A percentile compares a stretch with the other conserved stretches of the same genome.
Evolutionary conservation across 805 yeast species (phyloP).

Genomic region (Saccharomyces mikatae): DNA sequence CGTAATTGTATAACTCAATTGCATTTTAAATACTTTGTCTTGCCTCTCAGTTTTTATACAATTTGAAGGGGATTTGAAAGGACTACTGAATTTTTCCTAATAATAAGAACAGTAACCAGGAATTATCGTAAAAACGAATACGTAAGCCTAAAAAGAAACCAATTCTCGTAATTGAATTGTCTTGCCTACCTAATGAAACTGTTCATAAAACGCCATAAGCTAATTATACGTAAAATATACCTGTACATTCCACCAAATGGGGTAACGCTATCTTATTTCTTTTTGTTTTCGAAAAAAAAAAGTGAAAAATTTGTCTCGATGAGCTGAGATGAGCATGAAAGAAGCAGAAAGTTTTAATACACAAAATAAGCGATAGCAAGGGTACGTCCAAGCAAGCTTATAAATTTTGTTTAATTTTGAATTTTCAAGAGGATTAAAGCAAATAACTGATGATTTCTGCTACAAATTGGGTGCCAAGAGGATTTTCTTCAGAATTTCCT

Average conservation of each 20-base stretch:
- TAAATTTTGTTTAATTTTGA: not conserved
- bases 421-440: not conserved
- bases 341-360: not conserved
- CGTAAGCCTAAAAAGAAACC: not conserved
- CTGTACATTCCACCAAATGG: not conserved
- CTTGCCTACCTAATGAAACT: not conserved
- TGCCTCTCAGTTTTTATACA: not conserved
- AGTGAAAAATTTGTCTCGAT: slow-evolving; percentile 6
- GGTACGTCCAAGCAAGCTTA: not conserved
- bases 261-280: not conserved
- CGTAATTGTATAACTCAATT: not conserved
- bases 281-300: not conserved
- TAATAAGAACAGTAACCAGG: not conserved
- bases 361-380: not conserved
- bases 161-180: not conserved
- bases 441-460: slow-evolving; percentile 69
- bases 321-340: slow-evolving; percentile 16
- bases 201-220: not conserved
- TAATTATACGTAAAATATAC: not conserved
- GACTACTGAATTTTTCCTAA: not conserved
- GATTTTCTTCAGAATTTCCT: slow-evolving; percentile 89
- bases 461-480: slow-evolving; percentile 92
- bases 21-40: not conserved
- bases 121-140: not conserved
- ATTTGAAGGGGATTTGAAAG: not conserved